These are phyloP conservation scores for Codiaeum variegatum DNA, from an alignment of 441 rosid genomes.

Conservation along the genomic window DNA sequence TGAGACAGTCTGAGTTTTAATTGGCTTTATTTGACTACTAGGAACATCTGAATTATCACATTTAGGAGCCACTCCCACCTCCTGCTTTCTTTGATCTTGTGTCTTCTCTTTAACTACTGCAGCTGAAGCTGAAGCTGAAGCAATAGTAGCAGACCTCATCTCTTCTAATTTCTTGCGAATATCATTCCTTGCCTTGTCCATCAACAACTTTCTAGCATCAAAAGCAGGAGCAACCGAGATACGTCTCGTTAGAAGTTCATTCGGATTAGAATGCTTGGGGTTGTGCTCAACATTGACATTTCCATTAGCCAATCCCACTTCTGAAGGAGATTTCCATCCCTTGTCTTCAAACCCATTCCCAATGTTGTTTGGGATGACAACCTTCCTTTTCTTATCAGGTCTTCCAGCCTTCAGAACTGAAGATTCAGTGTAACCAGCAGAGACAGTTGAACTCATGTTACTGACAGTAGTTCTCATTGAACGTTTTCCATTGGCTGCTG, in stretches of 20 bases:
- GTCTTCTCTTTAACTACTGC: constrained; percentile 26
- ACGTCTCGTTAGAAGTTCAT: constrained; percentile 44
- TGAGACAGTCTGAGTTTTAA: constrained; percentile 43
- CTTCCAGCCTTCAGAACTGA: constrained; percentile 40
- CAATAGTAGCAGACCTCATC: constrained; percentile 44
- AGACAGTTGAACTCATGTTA: constrained; percentile 29
- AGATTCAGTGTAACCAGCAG: constrained; percentile 33
- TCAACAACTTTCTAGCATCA: constrained; percentile 79
- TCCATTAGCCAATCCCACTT: constrained; percentile 37
- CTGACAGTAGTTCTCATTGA: constrained; percentile 33
- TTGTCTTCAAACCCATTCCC: constrained; percentile 52
- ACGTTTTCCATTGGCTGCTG: constrained; percentile 46
- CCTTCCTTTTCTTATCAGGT: constrained; percentile 78
- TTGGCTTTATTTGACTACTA: constrained; percentile 38
- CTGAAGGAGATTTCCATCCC: constrained; percentile 38
- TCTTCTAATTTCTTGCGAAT: constrained; percentile 64
- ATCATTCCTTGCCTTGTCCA: constrained; percentile 68
- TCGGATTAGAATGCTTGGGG: constrained; percentile 41
- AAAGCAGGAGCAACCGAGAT: constrained; percentile 54
- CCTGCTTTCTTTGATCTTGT: constrained; percentile 32
- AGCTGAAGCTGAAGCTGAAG: constrained; percentile 15
- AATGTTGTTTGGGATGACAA: constrained; percentile 34
- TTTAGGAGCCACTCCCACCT: constrained; percentile 31
- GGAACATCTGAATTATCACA: constrained; percentile 29
- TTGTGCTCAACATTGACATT: constrained; percentile 35